Percentiles rank a stretch among this genome's conserved stretches.
These are phyloP conservation scores for Tolypocladium guangdongense DNA, from an alignment of 2,329 filamentous ascomycete species.

Conservation along the genomic window DNA sequence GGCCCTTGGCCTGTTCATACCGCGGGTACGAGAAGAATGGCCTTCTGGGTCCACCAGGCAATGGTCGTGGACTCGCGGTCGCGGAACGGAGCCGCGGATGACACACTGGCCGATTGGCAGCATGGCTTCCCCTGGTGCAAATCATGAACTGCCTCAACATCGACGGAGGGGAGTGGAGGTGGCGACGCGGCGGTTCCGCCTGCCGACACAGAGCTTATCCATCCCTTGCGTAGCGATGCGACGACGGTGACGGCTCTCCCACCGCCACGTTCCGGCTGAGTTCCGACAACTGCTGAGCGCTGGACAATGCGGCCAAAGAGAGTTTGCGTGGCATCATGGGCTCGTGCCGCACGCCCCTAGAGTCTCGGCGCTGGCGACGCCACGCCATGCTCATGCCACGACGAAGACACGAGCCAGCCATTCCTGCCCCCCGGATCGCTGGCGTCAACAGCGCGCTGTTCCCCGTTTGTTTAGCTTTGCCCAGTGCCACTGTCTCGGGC, in stretches of 20 bases:
- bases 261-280: background rate
- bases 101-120: background rate
- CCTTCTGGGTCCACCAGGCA: background rate
- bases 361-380: background rate
- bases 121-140: background rate
- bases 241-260: background rate
- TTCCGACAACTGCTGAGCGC: background rate
- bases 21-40: background rate
- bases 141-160: background rate
- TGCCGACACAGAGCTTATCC: background rate
- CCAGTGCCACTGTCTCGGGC: conserved; percentile 7
- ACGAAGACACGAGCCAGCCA: background rate
- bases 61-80: background rate
- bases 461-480: conserved; percentile 5
- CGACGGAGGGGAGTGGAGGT: too few species aligned
- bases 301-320: background rate
- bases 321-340: background rate
- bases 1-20: background rate
- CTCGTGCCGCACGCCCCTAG: background rate
- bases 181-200: background rate
- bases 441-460: background rate
- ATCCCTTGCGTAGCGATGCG: background rate
- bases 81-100: background rate
- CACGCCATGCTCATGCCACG: conserved; percentile 3
- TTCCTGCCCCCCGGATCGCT: background rate